Percentiles rank a stretch among this genome's conserved stretches.
phyloP scores from a whole-genome alignment of 345 rosid species.

The Reutealis trisperma region DNA sequence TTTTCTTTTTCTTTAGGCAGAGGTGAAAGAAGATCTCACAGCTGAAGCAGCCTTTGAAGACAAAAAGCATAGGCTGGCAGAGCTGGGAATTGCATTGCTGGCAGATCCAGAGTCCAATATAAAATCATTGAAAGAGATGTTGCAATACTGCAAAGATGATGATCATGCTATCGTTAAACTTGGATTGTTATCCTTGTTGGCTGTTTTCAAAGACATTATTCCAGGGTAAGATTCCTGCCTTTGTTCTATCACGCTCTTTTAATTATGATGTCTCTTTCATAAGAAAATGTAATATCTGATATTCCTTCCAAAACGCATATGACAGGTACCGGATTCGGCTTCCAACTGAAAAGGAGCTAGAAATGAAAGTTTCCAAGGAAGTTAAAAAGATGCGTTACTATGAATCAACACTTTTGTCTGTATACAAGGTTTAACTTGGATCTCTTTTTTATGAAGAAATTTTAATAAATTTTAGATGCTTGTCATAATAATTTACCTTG shows the following conservation, averaged over 20 bases:
- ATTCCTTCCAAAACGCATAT: constrained; percentile 5
- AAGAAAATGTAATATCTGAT: background rate
- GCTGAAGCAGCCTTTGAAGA: constrained; percentile 72
- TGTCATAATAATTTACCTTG: background rate
- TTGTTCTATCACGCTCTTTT: constrained; percentile 7
- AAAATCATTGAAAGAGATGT: constrained; percentile 71
- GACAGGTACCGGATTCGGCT: constrained; percentile 92
- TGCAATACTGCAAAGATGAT: constrained; percentile 59
- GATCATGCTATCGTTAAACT: constrained; percentile 68
- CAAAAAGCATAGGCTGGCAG: constrained; percentile 74
- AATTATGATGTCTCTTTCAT: background rate
- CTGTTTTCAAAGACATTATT: constrained; percentile 89
- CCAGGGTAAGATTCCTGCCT: constrained; percentile 64
- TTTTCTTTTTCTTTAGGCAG: constrained; percentile 54
- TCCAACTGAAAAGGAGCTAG: constrained; percentile 94
- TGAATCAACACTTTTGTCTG: constrained; percentile 77
- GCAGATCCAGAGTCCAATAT: constrained; percentile 80
- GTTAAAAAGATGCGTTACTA: constrained; percentile 83
- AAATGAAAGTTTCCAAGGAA: constrained; percentile 97
- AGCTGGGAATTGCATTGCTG: constrained; percentile 71
- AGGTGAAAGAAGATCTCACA: constrained; percentile 81
- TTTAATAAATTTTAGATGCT: background rate
- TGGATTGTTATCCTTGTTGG: constrained; percentile 72
- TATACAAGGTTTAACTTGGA: constrained; percentile 66
- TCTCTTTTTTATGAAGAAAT: background rate